Evolutionary conservation across 257 asterid species (phyloP).

Genomic region (Solanum peruvianum): DNA sequence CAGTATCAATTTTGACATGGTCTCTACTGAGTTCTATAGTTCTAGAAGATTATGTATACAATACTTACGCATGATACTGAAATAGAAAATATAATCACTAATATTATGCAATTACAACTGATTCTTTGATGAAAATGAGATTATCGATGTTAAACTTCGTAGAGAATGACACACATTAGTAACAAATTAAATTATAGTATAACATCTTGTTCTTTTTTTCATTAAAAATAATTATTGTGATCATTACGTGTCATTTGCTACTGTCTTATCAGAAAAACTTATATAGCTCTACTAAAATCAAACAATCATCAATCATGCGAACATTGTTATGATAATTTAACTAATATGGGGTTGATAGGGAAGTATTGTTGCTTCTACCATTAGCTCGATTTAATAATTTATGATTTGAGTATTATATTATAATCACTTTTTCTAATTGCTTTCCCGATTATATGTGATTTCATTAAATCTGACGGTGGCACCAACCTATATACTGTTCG

Average conservation of each 20-base stretch:
- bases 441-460: background rate
- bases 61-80: background rate
- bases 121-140: too few species aligned
- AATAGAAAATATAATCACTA: background rate
- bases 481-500: background rate
- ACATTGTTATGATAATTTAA: background rate
- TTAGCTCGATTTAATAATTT: background rate
- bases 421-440: background rate
- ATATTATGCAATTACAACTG: accelerated
- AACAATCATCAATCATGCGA: background rate
- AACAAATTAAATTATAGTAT: background rate
- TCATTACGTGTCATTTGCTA: background rate
- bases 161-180: background rate
- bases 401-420: background rate
- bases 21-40: background rate
- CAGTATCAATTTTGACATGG: background rate
- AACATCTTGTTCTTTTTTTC: background rate
- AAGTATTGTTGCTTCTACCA: background rate
- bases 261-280: background rate
- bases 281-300: background rate
- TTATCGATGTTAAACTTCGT: accelerated
- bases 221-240: background rate
- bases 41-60: background rate
- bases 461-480: background rate
- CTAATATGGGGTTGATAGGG: background rate